Evolutionary conservation across 2,329 filamentous ascomycete genomes (phyloP), one percentile per base, ranked within the genome.

Genomic region (Ophiostoma australiae): DNA sequence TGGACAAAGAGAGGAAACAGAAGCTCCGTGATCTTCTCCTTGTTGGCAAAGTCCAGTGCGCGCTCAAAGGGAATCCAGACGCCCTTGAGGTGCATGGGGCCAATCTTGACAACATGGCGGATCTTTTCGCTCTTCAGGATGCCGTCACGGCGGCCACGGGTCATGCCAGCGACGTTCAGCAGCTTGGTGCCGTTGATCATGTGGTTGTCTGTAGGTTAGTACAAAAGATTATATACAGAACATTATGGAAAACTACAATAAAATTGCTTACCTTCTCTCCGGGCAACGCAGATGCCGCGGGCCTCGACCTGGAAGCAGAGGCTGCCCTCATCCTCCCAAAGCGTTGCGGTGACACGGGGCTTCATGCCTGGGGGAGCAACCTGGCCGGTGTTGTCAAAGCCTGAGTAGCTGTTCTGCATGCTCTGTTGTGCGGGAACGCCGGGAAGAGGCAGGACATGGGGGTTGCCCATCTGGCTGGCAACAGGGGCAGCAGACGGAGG

Each of bases 181-280:
- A 99, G 84, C 80, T 98, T 99, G 0, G 95, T 99, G 23, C 95
- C 95, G 77, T 98, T 99, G 80, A 99, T 97, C 92, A 99, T 97
- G 82, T 97, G 93, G 81, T 97, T 98, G 77, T 97, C 94, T 63
- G 58, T 6, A 96, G 33, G 20, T 35, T 0, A 44, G 35, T 15
- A 48, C 15, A 7, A 48, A n/a, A n/a, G 44, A 48, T 20, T 4
- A 48, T 48, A n/a, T n/a, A 48, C 1, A 48, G 3, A 31, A 31
- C 27, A 31, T 31, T 31, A 1, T 31, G 3, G 27, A 31, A 31
- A 31, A 3, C 27, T 31, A 48, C 23, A 15, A 11, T 23, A 52
- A 70, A 67, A 71, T 77, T 1, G 11, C 84, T 75, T 81, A 95
- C 93, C 93, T 87, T 98, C 94, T 78, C 95, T 87, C 75, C 95